Conservation (phyloP, 495 filamentous ascomycete genomes). For the Tuber indicum region DNA sequence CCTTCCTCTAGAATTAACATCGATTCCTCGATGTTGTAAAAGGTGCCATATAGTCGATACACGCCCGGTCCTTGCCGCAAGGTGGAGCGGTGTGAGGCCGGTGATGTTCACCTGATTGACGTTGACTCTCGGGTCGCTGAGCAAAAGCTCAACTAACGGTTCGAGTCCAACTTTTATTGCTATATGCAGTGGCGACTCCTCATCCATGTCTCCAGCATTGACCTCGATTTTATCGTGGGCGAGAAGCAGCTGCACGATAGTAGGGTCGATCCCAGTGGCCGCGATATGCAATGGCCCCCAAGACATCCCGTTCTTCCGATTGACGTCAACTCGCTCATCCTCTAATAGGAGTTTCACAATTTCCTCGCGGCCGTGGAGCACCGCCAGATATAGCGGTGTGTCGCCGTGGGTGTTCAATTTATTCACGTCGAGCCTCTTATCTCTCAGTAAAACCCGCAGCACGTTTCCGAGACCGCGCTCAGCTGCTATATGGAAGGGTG, state of each 20-base stretch:
- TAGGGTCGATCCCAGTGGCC: neutral
- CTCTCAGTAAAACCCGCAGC: neutral
- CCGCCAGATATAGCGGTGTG: neutral
- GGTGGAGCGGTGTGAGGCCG: neutral
- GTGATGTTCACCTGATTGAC: neutral
- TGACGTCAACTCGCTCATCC: neutral
- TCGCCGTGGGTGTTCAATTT: neutral
- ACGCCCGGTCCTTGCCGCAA: neutral
- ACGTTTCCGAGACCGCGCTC: neutral
- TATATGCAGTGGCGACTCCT: neutral
- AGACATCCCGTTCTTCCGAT: neutral
- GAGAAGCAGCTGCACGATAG: neutral
- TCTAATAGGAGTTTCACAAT: neutral
- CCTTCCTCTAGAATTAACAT: neutral
- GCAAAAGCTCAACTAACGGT: neutral
- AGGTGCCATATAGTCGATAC: neutral
- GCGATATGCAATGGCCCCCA: neutral
- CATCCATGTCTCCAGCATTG: neutral
- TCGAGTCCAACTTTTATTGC: neutral
- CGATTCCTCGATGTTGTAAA: neutral
- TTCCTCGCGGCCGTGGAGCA: neutral
- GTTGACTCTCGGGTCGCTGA: neutral
- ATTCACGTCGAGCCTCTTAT: slow-evolving; percentile 2
- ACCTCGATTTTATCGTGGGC: neutral
- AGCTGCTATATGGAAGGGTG: neutral